These are phyloP conservation scores for Pestalotiopsis sp. DNA, from an alignment of 2,329 filamentous ascomycete genomes.

Conservation along the genomic window DNA sequence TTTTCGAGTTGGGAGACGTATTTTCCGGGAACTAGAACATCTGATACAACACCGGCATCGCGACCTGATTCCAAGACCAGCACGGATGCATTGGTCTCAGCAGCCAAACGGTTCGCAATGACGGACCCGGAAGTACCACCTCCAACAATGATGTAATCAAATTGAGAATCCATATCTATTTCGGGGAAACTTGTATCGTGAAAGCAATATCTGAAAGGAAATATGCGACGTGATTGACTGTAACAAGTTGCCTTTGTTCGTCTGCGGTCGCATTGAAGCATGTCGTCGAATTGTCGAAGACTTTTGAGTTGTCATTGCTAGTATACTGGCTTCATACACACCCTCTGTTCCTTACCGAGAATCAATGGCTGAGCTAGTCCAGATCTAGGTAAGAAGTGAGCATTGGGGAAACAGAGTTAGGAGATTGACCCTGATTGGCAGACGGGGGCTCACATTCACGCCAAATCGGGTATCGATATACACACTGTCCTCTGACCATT, in stretches of 20 bases:
- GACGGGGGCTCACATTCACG: background rate
- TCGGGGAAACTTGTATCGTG: background rate
- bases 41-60: background rate
- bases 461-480: background rate
- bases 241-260: background rate
- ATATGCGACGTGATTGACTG: background rate
- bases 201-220: background rate
- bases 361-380: background rate
- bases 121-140: constrained; percentile 8
- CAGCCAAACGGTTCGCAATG: background rate
- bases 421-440: background rate
- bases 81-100: background rate
- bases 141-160: constrained; percentile 10
- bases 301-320: background rate
- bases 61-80: constrained; percentile 12
- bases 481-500: background rate
- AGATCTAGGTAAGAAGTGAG: background rate
- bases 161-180: background rate
- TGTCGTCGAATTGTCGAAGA: background rate
- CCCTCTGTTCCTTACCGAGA: background rate
- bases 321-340: background rate
- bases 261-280: background rate
- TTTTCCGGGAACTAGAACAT: constrained; percentile 4
- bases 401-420: background rate
- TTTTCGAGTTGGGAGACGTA: constrained; percentile 10